Percentiles rank a stretch among this genome's conserved stretches.
These are phyloP conservation scores for Erysimum cheiranthoides DNA, from an alignment of 345 rosid genomes.

Conservation along the genomic window DNA sequence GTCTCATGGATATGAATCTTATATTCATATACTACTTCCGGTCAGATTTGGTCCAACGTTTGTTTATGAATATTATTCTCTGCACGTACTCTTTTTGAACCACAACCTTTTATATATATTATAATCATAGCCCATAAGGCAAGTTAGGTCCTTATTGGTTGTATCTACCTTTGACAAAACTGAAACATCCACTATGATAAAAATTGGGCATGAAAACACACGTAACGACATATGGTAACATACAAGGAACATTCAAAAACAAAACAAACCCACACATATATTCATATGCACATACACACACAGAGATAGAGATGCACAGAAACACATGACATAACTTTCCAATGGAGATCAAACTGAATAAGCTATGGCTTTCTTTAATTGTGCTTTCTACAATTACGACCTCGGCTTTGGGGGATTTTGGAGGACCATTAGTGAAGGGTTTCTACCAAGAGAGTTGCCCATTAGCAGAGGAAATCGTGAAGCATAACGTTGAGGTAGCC, in stretches of 20 bases:
- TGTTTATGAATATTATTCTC: too few relatives aligned
- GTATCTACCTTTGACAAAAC: constrained; percentile 46
- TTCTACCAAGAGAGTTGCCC: constrained; percentile 86
- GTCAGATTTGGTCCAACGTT: too few relatives aligned
- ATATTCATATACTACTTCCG: too few relatives aligned
- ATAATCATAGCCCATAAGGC: constrained; percentile 7
- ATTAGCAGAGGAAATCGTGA: constrained; percentile 66
- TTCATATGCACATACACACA: constrained; percentile 11
- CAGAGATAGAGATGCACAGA: constrained; percentile 9
- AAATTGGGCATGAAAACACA: constrained; percentile 39
- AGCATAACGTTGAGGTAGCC: constrained; percentile 60
- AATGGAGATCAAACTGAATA: constrained; percentile 43
- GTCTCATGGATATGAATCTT: too few relatives aligned
- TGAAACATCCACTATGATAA: constrained; percentile 2
- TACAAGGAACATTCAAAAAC: constrained; percentile 2
- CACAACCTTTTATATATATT: too few relatives aligned
- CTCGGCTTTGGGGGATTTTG: constrained; percentile 37
- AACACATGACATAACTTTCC: constrained; percentile 15
- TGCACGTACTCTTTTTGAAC: too few relatives aligned
- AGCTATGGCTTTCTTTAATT: constrained; percentile 22
- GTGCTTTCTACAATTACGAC: constrained; percentile 39
- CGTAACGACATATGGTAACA: constrained; percentile 39
- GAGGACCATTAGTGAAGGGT: constrained; percentile 50
- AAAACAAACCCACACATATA: constrained; percentile 26
- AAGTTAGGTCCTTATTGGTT: constrained; percentile 43